These are phyloP conservation scores for Cicer bijugum DNA, from an alignment of 306 rosid species.

Conservation along the genomic window DNA sequence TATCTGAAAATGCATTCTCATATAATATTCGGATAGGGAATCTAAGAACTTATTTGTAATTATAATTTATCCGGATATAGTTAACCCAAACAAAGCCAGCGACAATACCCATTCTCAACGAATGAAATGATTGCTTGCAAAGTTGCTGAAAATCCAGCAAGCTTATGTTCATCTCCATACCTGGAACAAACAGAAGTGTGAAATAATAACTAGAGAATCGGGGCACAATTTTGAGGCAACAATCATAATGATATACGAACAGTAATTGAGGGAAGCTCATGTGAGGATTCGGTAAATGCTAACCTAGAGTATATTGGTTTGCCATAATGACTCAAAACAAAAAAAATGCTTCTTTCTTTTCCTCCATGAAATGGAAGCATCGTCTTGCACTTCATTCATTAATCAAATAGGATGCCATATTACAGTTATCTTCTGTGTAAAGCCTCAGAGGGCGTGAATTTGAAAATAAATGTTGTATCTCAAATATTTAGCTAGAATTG, in stretches of 20 bases:
- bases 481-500: constrained; percentile 22
- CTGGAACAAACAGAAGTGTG: constrained; percentile 52
- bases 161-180: constrained; percentile 94
- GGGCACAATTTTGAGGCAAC: constrained; percentile 17
- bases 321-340: constrained; percentile 85
- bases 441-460: constrained; percentile 12
- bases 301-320: constrained; percentile 96
- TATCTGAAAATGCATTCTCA: constrained; percentile 32
- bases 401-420: constrained; percentile 55
- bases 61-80: constrained; percentile 23
- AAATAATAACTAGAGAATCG: constrained; percentile 39
- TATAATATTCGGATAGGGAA: constrained; percentile 31
- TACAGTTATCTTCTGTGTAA: constrained; percentile 37
- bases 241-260: constrained; percentile 21
- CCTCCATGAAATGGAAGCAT: constrained; percentile 92
- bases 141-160: constrained; percentile 97
- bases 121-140: constrained; percentile 96
- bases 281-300: constrained; percentile 42
- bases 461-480: constrained; percentile 13
- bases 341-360: constrained; percentile 93
- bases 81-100: constrained; percentile 41
- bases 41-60: background rate
- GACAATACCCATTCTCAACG: constrained; percentile 81
- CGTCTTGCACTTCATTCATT: constrained; percentile 83
- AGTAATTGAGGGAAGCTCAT: constrained; percentile 20